Percentiles rank a stretch among this genome's conserved stretches.
These are phyloP conservation scores for Salvia hispanica DNA, from an alignment of 257 asterid genomes.

Conservation along the genomic window DNA sequence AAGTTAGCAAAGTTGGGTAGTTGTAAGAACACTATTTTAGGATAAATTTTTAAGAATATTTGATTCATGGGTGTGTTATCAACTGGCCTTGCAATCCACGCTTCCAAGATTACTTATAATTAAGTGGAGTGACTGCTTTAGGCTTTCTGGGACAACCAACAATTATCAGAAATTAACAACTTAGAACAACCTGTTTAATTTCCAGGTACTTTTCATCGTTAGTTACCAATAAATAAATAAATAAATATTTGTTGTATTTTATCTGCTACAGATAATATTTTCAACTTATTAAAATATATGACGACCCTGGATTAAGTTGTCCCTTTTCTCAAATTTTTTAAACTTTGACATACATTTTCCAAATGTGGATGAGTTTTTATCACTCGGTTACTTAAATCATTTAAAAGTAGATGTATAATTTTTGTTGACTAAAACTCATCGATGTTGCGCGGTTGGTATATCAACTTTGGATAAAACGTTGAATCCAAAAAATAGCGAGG, in stretches of 20 bases:
- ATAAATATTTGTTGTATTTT: neutral
- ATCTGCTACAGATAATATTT: neutral
- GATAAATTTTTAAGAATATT: neutral
- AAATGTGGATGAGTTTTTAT: neutral
- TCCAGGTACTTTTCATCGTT: slow-evolving; percentile 23
- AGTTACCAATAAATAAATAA: neutral
- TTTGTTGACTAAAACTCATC: slow-evolving; percentile 15
- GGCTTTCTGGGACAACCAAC: slow-evolving; percentile 19
- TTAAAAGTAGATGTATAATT: slow-evolving; percentile 1
- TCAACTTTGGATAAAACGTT: neutral
- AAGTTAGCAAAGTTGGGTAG: no score
- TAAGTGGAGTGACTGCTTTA: no score
- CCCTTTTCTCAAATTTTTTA: no score
- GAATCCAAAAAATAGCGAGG: no score
- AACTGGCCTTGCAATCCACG: slow-evolving; percentile 35
- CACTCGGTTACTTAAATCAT: neutral
- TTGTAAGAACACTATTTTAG: no score
- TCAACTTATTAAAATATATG: neutral
- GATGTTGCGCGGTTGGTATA: slow-evolving; percentile 1
- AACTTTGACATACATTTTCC: neutral
- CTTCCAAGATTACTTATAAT: neutral
- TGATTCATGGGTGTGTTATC: neutral
- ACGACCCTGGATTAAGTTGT: neutral
- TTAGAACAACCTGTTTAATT: slow-evolving; percentile 8
- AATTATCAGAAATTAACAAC: slow-evolving; percentile 27